These are phyloP conservation scores for Debaryomyces singareniensis DNA, from an alignment of 1,139 yeast species.

Conservation along the genomic window DNA sequence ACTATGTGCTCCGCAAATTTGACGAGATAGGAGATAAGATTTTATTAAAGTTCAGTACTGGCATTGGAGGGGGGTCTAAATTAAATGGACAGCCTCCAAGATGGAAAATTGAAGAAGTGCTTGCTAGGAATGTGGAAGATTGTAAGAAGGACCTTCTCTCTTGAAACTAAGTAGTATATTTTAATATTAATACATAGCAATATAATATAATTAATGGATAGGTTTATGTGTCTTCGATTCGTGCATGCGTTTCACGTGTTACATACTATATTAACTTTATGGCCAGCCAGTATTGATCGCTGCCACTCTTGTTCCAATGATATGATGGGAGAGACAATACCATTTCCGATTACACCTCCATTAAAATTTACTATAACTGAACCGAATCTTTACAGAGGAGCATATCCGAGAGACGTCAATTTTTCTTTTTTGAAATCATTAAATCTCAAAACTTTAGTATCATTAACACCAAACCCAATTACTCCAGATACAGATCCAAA, in stretches of 20 bases:
- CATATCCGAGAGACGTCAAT: conserved; percentile 77
- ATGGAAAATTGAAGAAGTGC: conserved; percentile 71
- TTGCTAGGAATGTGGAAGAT: conserved; percentile 68
- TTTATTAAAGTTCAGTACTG: conserved; percentile 72
- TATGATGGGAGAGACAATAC: conserved; percentile 17
- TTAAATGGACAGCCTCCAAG: conserved; percentile 60
- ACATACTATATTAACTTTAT: no score
- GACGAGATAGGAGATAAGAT: conserved; percentile 76
- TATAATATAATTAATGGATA: no score
- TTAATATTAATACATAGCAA: background rate
- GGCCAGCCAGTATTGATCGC: no score
- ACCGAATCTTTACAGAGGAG: conserved; percentile 71
- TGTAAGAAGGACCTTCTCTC: conserved; percentile 45
- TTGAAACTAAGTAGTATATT: no score
- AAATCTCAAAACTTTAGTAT: conserved; percentile 63
- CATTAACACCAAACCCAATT: conserved; percentile 74
- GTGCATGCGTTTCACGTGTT: no score
- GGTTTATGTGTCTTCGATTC: no score
- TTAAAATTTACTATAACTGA: conserved; percentile 69
- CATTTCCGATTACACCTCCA: conserved; percentile 64
- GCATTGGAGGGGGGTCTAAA: conserved; percentile 62
- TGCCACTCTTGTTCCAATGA: no score
- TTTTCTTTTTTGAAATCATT: conserved; percentile 65
- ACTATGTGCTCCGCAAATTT: conserved; percentile 64
- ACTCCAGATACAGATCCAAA: conserved; percentile 45